Percentiles rank a stretch among this genome's conserved stretches.
Evolutionary conservation across 495 filamentous ascomycete genomes (phyloP).

Genomic region (Halenospora varia): DNA sequence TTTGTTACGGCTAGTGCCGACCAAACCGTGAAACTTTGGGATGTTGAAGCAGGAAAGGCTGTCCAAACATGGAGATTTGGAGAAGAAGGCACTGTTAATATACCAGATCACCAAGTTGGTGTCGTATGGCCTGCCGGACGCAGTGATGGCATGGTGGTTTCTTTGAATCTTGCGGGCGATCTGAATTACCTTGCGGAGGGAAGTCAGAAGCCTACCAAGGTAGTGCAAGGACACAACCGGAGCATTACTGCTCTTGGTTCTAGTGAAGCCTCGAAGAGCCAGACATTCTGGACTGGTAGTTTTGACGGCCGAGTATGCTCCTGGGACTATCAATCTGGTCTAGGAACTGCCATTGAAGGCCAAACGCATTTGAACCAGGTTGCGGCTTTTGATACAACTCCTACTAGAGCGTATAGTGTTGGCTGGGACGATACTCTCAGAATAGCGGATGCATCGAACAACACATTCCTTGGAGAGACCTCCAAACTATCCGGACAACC

Average conservation of each 20-base stretch:
- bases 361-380: conserved; percentile 79
- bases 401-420: conserved; percentile 70
- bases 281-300: conserved; percentile 80
- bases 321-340: conserved; percentile 72
- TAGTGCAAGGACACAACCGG: conserved; percentile 91
- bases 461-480: conserved; percentile 43
- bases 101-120: conserved; percentile 87
- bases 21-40: conserved; percentile 86
- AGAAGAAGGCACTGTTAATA: conserved; percentile 67
- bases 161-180: conserved; percentile 80
- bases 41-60: conserved; percentile 72
- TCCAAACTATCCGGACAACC: conserved; percentile 47
- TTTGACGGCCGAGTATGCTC: conserved; percentile 81
- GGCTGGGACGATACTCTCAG: conserved; percentile 95
- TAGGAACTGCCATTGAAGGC: conserved; percentile 66
- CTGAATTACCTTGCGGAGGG: conserved; percentile 82
- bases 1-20: conserved; percentile 93
- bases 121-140: conserved; percentile 87
- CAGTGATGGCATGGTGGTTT: conserved; percentile 82
- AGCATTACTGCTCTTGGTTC: conserved; percentile 73
- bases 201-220: conserved; percentile 58
- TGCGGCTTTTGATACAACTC: conserved; percentile 62
- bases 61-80: conserved; percentile 83
- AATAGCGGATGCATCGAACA: conserved; percentile 57
- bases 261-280: conserved; percentile 32